Percentiles rank a stretch among this genome's conserved stretches.
Evolutionary conservation across 805 yeast species (phyloP).

Genomic region (Zygosaccharomyces lentus): DNA sequence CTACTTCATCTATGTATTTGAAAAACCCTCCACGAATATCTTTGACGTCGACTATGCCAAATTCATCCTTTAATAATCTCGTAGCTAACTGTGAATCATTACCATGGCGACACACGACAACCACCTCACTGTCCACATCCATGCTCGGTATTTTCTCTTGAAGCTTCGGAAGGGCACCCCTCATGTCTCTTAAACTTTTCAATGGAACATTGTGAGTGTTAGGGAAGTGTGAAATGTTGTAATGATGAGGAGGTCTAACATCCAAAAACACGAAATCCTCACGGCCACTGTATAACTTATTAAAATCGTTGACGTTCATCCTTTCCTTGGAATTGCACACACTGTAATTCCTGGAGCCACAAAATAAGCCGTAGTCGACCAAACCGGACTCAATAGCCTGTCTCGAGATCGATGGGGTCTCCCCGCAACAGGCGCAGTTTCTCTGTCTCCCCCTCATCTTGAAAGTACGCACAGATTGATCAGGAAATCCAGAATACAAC

Average conservation of each 20-base stretch:
- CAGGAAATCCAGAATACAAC: conserved; percentile 63
- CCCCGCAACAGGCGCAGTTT: conserved; percentile 64
- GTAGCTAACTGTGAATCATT: conserved; percentile 86
- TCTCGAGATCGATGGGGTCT: conserved; percentile 45
- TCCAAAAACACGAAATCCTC: conserved; percentile 49
- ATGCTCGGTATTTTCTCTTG: conserved; percentile 26
- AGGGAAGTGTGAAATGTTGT: conserved; percentile 56
- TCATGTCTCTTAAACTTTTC: conserved; percentile 38
- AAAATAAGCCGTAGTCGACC: conserved; percentile 66
- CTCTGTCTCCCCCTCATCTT: conserved; percentile 68
- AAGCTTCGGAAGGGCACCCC: conserved; percentile 28
- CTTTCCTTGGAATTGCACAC: conserved; percentile 46
- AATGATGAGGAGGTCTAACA: conserved; percentile 80
- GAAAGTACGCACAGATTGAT: conserved; percentile 64
- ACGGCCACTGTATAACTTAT: conserved; percentile 29
- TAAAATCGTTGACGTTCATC: conserved; percentile 39
- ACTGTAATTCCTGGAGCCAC: conserved; percentile 55
- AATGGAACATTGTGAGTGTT: conserved; percentile 62
- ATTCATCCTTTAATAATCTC: conserved; percentile 45
- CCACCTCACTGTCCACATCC: conserved; percentile 35
- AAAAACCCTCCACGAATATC: conserved; percentile 79
- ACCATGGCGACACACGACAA: conserved; percentile 80
- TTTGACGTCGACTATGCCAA: conserved; percentile 46
- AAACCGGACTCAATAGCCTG: conserved; percentile 43
- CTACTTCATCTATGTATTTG: conserved; percentile 61